Base-by-base conservation (phyloP, 2,329 filamentous ascomycete species). In the Stagonosporopsis vannaccii region DNA sequence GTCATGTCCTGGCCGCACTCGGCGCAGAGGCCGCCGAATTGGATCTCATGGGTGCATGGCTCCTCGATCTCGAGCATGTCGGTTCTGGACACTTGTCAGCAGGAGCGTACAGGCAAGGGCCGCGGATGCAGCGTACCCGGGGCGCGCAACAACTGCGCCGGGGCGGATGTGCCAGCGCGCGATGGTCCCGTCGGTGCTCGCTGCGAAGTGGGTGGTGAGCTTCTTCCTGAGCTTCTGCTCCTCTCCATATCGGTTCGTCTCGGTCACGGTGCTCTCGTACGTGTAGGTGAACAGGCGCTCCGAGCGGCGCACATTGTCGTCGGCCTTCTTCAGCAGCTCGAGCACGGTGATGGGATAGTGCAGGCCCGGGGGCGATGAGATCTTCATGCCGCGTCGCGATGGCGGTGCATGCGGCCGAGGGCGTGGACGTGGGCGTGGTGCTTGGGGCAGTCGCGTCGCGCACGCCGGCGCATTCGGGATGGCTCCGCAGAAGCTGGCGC, bases 1-100 rank as follows among this genome's bases (percentile, higher is more conserved):
- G 91, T 97, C 92, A 99, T 97, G 78, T 98, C 93, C 77, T 94
- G 92, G 61, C 95, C 95, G 77, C 95, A 99, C 60, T 93, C 85
- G 56, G 88, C 92, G 78, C 95, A 99, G 64, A 99, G 84, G 40
- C 93, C 93, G 53, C 90, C 90, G 72, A 91, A 97, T 76, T 98
- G 94, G 36, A 96, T 84, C 68, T 94, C 90, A 78, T 99, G 95
- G 26, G 89, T 85, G 77, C 95, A 99, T 53, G 90, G 87, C 79
- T 99, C 95, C 69, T 97, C 90, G 50, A 99, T 89, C 58, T 92
- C 88, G 57, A 92, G 85, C 59, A 89, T 76, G 20, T 81, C 77
- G 30, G 82, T 75, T 23, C 84, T 86, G 51, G n/a, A 46, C n/a
- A 2, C 17, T 15, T 15, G 35, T 56, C 30, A 65, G 60, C 42